These are phyloP conservation scores for Leptographium galeiforme DNA, from an alignment of 2,329 filamentous ascomycete genomes.

Conservation along the genomic window DNA sequence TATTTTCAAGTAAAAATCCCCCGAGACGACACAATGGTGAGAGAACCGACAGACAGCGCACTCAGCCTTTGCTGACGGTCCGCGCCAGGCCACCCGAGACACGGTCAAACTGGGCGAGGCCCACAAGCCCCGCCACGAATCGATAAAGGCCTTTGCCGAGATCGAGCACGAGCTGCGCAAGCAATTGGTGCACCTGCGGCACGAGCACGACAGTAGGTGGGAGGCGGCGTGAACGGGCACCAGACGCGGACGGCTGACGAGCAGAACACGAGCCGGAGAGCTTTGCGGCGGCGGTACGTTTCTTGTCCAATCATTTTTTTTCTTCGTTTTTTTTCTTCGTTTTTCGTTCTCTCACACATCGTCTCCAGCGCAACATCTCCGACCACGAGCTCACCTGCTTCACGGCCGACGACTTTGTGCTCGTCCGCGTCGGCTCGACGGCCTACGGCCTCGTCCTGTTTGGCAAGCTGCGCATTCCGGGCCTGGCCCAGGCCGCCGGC, in stretches of 20 bases:
- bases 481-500: slow-evolving; percentile 18
- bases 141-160: slow-evolving; percentile 34
- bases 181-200: slow-evolving; percentile 33
- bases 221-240: too few relatives aligned
- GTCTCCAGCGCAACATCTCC: slow-evolving; percentile 16
- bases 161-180: slow-evolving; percentile 38
- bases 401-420: slow-evolving; percentile 24
- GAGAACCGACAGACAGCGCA: too few relatives aligned
- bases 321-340: background rate
- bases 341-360: background rate
- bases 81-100: slow-evolving; percentile 32
- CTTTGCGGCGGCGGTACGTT: slow-evolving; percentile 30
- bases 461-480: slow-evolving; percentile 33
- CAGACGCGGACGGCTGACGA: background rate
- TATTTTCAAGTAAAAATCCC: too few relatives aligned
- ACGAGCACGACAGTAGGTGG: slow-evolving; percentile 29
- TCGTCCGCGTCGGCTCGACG: slow-evolving; percentile 29
- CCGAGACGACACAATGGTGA: too few relatives aligned
- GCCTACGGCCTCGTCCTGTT: slow-evolving; percentile 36
- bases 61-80: too few relatives aligned
- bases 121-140: slow-evolving; percentile 36
- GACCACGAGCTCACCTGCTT: slow-evolving; percentile 25
- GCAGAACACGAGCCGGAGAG: slow-evolving; percentile 41
- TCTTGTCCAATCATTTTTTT: background rate
- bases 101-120: slow-evolving; percentile 35